Conservation (phyloP, 2,329 filamentous ascomycete species). For the Ophiognomonia clavigignenti-juglandacearum region DNA sequence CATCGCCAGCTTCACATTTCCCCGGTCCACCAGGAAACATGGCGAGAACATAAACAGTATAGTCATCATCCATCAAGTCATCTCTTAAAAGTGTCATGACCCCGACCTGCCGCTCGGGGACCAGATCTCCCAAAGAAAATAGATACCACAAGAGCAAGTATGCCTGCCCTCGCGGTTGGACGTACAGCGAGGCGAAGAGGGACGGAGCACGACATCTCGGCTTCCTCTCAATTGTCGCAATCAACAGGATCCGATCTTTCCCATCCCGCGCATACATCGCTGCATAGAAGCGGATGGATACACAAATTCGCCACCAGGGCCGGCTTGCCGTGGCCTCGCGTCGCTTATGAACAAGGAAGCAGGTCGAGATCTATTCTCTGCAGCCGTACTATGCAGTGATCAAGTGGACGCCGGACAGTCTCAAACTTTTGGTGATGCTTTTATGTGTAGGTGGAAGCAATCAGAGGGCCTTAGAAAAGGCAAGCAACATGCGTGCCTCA, state of each 20-base stretch:
- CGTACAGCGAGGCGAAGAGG: background rate
- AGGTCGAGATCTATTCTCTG: background rate
- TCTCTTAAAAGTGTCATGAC: conserved; percentile 2
- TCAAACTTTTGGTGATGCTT: conserved; percentile 1
- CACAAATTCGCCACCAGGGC: background rate
- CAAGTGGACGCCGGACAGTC: conserved; percentile 3
- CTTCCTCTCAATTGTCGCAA: too few relatives aligned
- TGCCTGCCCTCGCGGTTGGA: background rate
- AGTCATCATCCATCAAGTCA: conserved; percentile 8
- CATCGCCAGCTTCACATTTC: background rate
- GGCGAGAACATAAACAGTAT: conserved; percentile 7
- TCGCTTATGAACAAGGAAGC: background rate
- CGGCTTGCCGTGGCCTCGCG: background rate
- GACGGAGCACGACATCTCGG: too few relatives aligned
- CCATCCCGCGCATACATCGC: background rate
- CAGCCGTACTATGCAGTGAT: conserved; percentile 2
- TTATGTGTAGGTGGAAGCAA: conserved; percentile 15
- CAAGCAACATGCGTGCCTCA: conserved; percentile 6
- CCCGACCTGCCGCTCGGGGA: background rate
- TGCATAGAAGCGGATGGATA: background rate
- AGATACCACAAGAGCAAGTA: background rate
- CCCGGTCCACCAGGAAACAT: conserved; percentile 4
- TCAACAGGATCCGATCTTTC: too few relatives aligned
- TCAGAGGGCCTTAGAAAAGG: conserved; percentile 4
- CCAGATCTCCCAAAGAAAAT: conserved; percentile 3